phyloP scores from a whole-genome alignment of 2,329 filamentous ascomycete genomes.

The Cordyceps sp. region DNA sequence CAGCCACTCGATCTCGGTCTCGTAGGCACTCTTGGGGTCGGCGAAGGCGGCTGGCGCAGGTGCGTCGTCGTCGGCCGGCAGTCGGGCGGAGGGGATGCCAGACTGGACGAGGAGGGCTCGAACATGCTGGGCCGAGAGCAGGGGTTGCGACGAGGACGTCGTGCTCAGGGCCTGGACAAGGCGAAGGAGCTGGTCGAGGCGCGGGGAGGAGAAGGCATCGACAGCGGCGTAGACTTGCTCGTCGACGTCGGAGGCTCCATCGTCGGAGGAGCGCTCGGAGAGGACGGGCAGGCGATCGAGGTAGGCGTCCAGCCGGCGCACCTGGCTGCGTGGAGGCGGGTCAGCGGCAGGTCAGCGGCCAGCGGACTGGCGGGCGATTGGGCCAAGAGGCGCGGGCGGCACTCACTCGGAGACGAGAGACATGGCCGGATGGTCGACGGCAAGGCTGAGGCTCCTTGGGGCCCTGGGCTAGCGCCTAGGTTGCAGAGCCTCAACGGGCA shows the following conservation, averaged over 20 bases:
- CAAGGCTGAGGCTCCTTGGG: neutral
- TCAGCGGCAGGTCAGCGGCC: slow-evolving; percentile 5
- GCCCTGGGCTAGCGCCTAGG: slow-evolving; percentile 3
- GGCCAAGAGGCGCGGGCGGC: neutral
- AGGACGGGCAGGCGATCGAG: slow-evolving; percentile 40
- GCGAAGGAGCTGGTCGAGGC: slow-evolving; percentile 44
- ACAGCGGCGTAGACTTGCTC: slow-evolving; percentile 17
- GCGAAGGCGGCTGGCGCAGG: slow-evolving; percentile 9
- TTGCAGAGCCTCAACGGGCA: too few relatives aligned
- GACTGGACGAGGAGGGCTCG: slow-evolving; percentile 46
- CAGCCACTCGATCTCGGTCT: slow-evolving; percentile 77
- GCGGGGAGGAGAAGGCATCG: slow-evolving; percentile 30
- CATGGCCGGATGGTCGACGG: slow-evolving; percentile 14
- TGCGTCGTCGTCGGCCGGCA: slow-evolving; percentile 18
- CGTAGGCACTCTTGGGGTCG: slow-evolving; percentile 32
- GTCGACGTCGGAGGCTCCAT: slow-evolving; percentile 20
- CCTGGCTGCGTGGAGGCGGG: slow-evolving; percentile 25
- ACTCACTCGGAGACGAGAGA: slow-evolving; percentile 31
- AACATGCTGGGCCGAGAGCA: slow-evolving; percentile 45
- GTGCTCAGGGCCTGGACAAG: slow-evolving; percentile 58
- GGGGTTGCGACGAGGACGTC: slow-evolving; percentile 43
- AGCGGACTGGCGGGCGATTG: too few relatives aligned
- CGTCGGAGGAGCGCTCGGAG: slow-evolving; percentile 22
- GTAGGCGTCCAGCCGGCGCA: slow-evolving; percentile 46
- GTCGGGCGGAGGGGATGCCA: slow-evolving; percentile 26